These are phyloP conservation scores for Cerrena zonata DNA, from an alignment of 1,284 basidiomycete genomes.

Conservation along the genomic window DNA sequence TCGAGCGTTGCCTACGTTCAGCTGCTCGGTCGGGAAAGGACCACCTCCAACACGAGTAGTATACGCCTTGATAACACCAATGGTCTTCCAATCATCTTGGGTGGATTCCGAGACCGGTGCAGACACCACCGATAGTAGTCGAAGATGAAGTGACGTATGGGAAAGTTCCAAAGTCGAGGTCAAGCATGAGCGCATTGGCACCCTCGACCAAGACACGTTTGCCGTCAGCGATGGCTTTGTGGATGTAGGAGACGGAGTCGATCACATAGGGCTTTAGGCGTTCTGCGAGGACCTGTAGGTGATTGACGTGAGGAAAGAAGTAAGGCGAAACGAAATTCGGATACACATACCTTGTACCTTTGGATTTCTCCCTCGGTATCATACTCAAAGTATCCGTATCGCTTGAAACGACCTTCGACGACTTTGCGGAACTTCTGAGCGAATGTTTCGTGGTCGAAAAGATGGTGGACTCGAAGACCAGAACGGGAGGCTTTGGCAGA, in stretches of 20 bases:
- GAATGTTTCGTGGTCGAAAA: slow-evolving; percentile 86
- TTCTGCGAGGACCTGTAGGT: slow-evolving; percentile 69
- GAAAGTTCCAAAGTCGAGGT: slow-evolving; percentile 96
- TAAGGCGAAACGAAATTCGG: slow-evolving; percentile 1
- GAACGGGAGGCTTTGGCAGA: slow-evolving; percentile 96
- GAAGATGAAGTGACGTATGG: slow-evolving; percentile 94
- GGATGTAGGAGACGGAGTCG: slow-evolving; percentile 83
- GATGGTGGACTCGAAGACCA: slow-evolving; percentile 91
- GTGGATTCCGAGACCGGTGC: slow-evolving; percentile 92
- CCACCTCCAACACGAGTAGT: slow-evolving; percentile 96
- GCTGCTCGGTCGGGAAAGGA: slow-evolving; percentile 94
- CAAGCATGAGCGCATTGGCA: slow-evolving; percentile 97
- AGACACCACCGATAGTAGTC: slow-evolving; percentile 90
- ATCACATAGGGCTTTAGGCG: slow-evolving; percentile 84
- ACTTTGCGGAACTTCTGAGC: slow-evolving; percentile 89
- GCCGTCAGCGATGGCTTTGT: slow-evolving; percentile 68
- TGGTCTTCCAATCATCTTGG: slow-evolving; percentile 78
- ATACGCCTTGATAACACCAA: slow-evolving; percentile 96
- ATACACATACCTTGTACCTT: slow-evolving; percentile 70
- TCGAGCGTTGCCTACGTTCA: slow-evolving; percentile 57
- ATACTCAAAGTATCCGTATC: slow-evolving; percentile 97
- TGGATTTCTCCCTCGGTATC: slow-evolving; percentile 95
- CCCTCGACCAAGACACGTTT: slow-evolving; percentile 92
- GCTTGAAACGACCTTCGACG: slow-evolving; percentile 95
- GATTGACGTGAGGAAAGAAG: not conserved